Conservation (phyloP, 257 asterid species). For the Asclepias syriaca region DNA sequence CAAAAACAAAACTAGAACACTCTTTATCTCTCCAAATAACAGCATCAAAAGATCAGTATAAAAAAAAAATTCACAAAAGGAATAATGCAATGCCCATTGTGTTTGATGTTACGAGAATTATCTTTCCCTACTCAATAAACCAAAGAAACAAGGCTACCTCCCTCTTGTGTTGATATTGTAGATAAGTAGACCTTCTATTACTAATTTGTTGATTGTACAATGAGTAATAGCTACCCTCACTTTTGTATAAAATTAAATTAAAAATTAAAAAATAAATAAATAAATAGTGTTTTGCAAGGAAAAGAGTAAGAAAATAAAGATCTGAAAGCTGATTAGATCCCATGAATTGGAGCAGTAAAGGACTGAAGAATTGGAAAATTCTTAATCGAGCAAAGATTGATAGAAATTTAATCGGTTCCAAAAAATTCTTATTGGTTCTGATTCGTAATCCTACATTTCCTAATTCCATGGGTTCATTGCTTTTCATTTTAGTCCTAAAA, state of each 20-base stretch:
- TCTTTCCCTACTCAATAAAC: not conserved
- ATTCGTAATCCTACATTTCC: not conserved
- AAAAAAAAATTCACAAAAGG: not conserved
- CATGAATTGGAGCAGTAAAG: not conserved
- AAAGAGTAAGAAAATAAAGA: not conserved
- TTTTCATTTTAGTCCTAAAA: not conserved
- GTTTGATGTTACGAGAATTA: not conserved
- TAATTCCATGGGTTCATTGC: not conserved
- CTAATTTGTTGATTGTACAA: not conserved
- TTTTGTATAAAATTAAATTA: no score
- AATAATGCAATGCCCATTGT: not conserved
- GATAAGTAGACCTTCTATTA: not conserved
- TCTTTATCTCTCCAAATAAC: constrained; percentile 2
- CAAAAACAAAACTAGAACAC: constrained; percentile 9
- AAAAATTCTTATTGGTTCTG: no score
- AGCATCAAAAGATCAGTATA: not conserved
- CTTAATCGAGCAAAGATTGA: not conserved
- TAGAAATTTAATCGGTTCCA: no score
- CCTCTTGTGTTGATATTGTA: not conserved
- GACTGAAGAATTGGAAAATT: not conserved
- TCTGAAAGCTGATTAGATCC: not conserved
- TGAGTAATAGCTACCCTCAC: not conserved
- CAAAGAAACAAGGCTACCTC: not conserved
- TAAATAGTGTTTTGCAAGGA: not conserved
- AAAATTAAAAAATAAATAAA: not conserved